These are phyloP conservation scores for Solanum habrochaites DNA, from an alignment of 257 asterid species.

Conservation along the genomic window DNA sequence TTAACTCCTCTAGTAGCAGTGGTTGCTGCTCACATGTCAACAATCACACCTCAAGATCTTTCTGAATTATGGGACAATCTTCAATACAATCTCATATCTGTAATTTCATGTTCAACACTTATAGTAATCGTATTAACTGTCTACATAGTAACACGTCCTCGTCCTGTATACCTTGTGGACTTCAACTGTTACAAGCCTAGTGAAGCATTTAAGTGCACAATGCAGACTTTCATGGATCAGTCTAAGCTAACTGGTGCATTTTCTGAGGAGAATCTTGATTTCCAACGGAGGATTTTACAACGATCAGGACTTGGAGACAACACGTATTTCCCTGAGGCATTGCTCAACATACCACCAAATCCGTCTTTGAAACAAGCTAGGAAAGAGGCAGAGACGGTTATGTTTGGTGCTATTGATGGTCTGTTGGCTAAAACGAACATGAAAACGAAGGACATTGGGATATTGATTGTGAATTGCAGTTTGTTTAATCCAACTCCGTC, in stretches of 20 bases:
- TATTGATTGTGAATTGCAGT: conserved; percentile 34
- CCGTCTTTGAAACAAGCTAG: conserved; percentile 26
- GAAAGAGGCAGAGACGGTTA: conserved; percentile 27
- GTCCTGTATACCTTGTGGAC: conserved; percentile 24
- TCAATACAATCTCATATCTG: conserved; percentile 20
- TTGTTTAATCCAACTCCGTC: conserved; percentile 33
- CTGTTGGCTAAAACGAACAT: conserved; percentile 18
- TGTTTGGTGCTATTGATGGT: conserved; percentile 32
- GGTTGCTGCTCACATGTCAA: conserved; percentile 24
- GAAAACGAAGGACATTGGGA: conserved; percentile 21
- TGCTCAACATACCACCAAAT: conserved; percentile 24
- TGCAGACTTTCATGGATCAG: conserved; percentile 20
- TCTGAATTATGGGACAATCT: conserved; percentile 24
- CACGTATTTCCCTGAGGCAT: conserved; percentile 28
- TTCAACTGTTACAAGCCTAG: conserved; percentile 28
- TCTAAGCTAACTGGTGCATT: conserved; percentile 16
- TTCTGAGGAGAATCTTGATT: conserved; percentile 25
- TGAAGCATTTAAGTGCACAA: conserved; percentile 17
- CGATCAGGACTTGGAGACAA: conserved; percentile 31
- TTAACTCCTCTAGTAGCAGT: conserved; percentile 9
- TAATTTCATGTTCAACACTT: conserved; percentile 17
- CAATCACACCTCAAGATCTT: conserved; percentile 14
- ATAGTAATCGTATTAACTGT: conserved; percentile 16
- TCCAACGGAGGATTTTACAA: conserved; percentile 21
- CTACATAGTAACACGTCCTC: conserved; percentile 25